Evolutionary conservation across 495 filamentous ascomycete genomes (phyloP), one percentile per base, ranked within the genome.

Genomic region (Chlorociboria aeruginascens): DNA sequence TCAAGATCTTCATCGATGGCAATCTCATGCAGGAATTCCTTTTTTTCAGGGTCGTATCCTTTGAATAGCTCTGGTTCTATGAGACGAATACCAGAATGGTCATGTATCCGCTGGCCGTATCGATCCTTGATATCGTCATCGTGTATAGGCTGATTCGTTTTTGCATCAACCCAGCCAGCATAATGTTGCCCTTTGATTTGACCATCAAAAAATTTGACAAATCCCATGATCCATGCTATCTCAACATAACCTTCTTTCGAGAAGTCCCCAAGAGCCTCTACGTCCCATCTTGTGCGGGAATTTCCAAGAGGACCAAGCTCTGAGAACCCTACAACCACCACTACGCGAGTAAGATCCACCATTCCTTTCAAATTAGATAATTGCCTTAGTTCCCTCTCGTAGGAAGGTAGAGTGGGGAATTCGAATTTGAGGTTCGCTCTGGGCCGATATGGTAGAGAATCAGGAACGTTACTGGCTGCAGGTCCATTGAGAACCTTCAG

Each of bases 211-310:
- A 96, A 89, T 69, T 86, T 93, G 66, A 98, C 95, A 46, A 96
- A 79, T 40, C 90, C 90, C 92, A 96, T 98, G 60, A 98, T 85
- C 92, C 92, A 98, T 28, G 92, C 87, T 90, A 98, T 96, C 66
- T 98, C 92, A 50, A 97, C 81, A 59, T 88, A 96, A n/a, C 92
- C 90, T 64, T 95, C 90, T n/a, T 95, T 77, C 10, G 92, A 95
- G 69, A 98, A 96, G 59, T 89, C 73, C 54, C 89, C 90, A 52
- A 87, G 75, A 13, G 89, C 86, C 66, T 98, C 92, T 87, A 96
- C 96, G 67, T 98, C 88, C 92, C 92, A 98, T 29, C 92, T 78
- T 31, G 92, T 98, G 44, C 90, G 78, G 0, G 92, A 85, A 69
- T 95, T 98, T 65, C 92, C 92, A 88, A 88, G 96, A 0, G 92